Conservation (phyloP, 75 land plant species). For the Selaginella tamariscina region DNA sequence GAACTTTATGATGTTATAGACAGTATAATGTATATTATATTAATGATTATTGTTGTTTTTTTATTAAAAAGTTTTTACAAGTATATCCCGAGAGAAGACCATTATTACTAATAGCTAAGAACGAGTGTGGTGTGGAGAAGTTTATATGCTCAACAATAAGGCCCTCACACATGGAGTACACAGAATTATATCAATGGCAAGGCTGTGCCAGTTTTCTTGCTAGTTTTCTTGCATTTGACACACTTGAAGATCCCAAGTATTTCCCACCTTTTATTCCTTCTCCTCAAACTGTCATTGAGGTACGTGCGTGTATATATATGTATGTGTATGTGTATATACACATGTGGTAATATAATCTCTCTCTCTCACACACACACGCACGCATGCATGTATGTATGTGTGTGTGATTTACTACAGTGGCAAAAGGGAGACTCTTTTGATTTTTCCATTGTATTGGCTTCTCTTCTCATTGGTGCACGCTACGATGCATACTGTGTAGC, state of each 20-base stretch:
- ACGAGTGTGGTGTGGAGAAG: constrained; percentile 27
- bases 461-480: constrained; percentile 29
- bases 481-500: constrained; percentile 31
- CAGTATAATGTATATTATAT: too few species aligned
- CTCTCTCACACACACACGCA: too few species aligned
- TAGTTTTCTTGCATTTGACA: constrained; percentile 22
- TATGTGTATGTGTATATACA: neutral
- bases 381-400: neutral
- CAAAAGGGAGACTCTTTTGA: constrained; percentile 32
- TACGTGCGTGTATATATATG: neutral
- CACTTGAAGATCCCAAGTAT: constrained; percentile 21
- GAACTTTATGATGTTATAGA: too few species aligned
- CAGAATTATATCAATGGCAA: constrained; percentile 28
- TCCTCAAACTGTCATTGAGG: constrained; percentile 18
- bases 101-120: constrained; percentile 14
- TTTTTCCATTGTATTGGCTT: constrained; percentile 23
- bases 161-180: constrained; percentile 24
- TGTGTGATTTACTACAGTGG: constrained; percentile 16
- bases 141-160: constrained; percentile 27
- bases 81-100: constrained; percentile 24
- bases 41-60: too few species aligned
- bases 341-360: too few species aligned
- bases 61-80: constrained; percentile 20
- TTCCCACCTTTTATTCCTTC: constrained; percentile 28
- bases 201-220: constrained; percentile 20